phyloP scores from a whole-genome alignment of 345 rosid species.

The Salix arbutifolia region DNA sequence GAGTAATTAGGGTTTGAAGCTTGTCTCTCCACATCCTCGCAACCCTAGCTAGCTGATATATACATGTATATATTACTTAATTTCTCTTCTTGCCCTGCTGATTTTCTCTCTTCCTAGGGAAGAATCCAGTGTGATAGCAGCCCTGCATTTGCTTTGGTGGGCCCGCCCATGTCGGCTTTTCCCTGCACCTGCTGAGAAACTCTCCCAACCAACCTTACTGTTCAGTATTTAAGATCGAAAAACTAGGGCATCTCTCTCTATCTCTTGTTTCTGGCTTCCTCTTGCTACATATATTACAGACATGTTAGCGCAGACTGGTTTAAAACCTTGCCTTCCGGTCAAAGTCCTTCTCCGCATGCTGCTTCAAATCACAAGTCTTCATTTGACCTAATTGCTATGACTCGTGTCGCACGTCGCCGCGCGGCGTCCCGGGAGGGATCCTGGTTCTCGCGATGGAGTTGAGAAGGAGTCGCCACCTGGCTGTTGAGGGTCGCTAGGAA shows the following conservation, averaged over 20 bases:
- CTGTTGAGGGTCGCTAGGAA: no score
- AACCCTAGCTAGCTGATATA: neutral
- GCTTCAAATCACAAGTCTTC: neutral
- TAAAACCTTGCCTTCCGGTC: neutral
- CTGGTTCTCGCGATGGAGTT: no score
- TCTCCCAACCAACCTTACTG: slow-evolving; percentile 19
- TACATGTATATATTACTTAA: neutral
- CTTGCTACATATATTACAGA: neutral
- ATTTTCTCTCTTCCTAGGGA: slow-evolving; percentile 38
- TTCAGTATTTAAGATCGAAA: neutral
- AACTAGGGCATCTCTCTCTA: neutral
- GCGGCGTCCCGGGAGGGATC: no score
- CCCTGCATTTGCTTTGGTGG: slow-evolving; percentile 85
- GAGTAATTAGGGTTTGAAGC: slow-evolving; percentile 40
- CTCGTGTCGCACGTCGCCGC: no score
- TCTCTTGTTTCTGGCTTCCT: neutral
- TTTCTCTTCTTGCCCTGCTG: slow-evolving; percentile 2
- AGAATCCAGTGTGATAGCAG: slow-evolving; percentile 40
- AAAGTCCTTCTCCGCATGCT: neutral
- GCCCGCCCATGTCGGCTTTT: slow-evolving; percentile 71
- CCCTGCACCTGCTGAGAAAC: slow-evolving; percentile 6
- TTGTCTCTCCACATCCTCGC: slow-evolving; percentile 38
- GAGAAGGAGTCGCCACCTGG: no score
- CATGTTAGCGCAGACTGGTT: neutral
- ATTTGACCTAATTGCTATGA: neutral